phyloP scores from a whole-genome alignment of 1,284 basidiomycete species.

The Apiotrichum sp. region DNA sequence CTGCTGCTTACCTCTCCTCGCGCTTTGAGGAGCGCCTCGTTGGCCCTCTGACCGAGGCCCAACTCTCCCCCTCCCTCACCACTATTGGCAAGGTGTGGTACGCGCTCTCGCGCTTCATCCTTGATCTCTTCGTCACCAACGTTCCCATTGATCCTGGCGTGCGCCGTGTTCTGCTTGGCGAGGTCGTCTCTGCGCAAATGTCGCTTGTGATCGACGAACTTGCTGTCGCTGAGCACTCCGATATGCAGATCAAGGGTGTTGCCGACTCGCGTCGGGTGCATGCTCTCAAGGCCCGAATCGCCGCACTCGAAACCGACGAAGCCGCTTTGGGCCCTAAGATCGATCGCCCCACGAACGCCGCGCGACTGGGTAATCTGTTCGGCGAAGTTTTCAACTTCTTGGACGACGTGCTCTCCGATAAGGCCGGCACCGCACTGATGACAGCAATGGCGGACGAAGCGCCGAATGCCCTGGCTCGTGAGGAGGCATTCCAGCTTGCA shows the following conservation, averaged over 20 bases:
- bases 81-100: slow-evolving; percentile 55
- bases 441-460: slow-evolving; percentile 20
- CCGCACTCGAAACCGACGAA: slow-evolving; percentile 23
- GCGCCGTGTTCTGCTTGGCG: slow-evolving; percentile 55
- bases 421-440: slow-evolving; percentile 35
- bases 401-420: slow-evolving; percentile 34
- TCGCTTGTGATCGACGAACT: slow-evolving; percentile 55
- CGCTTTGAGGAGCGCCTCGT: slow-evolving; percentile 11
- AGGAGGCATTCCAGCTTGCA: slow-evolving; percentile 47
- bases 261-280: slow-evolving; percentile 52
- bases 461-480: slow-evolving; percentile 32
- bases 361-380: slow-evolving; percentile 70
- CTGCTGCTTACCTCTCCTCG: slow-evolving; percentile 12
- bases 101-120: slow-evolving; percentile 50
- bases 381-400: slow-evolving; percentile 69
- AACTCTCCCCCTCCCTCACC: slow-evolving; percentile 3
- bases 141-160: slow-evolving; percentile 81
- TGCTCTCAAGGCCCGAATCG: slow-evolving; percentile 43
- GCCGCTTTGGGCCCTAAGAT: slow-evolving; percentile 35
- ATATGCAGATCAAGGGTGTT: slow-evolving; percentile 60
- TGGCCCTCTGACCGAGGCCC: slow-evolving; percentile 6
- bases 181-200: slow-evolving; percentile 54
- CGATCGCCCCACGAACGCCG: slow-evolving; percentile 51
- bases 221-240: slow-evolving; percentile 56
- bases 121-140: slow-evolving; percentile 69